Evolutionary conservation across 2,329 filamentous ascomycete genomes (phyloP), one percentile per base, ranked within the genome.

Genomic region (Colletotrichum endophyticum): DNA sequence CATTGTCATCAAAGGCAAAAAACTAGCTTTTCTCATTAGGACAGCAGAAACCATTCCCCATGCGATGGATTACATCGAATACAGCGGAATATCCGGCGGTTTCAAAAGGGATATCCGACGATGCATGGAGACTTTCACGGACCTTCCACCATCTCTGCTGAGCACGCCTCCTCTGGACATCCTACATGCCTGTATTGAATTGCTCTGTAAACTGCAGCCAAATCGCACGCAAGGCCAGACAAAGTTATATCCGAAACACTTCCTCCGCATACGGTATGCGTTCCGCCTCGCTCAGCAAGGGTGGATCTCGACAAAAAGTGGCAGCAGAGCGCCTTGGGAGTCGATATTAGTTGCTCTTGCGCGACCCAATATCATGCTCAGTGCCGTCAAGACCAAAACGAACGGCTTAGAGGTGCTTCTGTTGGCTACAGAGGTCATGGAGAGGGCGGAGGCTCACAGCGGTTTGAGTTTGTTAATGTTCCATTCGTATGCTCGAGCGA

Each of bases 1-100:
- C 1, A 81, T 93, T 25, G 80, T 79, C 5, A 76, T 86, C 9
- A 75, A 81, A 22, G 27, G 28, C 22, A 49, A 34, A 25, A 44
- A 15, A 12, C 56, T 80, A 27, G 49, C 72, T 27, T 44, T 66
- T 16, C 77, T 79, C 19, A 66, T 79, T 13, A 69, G 59, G 19
- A 44, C 69, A 3, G 69, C 77, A 15, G 25, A 67, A 13, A 67
- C 30, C 8, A 30, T 80, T 57, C 71, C 79, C 27, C 75, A 80
- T 13, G 77, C 79, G 6, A 78, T 84, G n/a, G 39, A 74, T 53
- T 70, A 79, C 22, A 80, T 87, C 8, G 84, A 86, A 2, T 75
- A 67, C 25, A 78, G 77, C 32, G 56, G 34, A 25, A 22, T 77
- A 53, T 22, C 59, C 59, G 22, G 57, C 22, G 16, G 16, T 34